Percentiles rank a stretch among this genome's conserved stretches.
These are phyloP conservation scores for Chenopodium berlandieri DNA, from an alignment of 148 eudicot species.

Conservation along the genomic window DNA sequence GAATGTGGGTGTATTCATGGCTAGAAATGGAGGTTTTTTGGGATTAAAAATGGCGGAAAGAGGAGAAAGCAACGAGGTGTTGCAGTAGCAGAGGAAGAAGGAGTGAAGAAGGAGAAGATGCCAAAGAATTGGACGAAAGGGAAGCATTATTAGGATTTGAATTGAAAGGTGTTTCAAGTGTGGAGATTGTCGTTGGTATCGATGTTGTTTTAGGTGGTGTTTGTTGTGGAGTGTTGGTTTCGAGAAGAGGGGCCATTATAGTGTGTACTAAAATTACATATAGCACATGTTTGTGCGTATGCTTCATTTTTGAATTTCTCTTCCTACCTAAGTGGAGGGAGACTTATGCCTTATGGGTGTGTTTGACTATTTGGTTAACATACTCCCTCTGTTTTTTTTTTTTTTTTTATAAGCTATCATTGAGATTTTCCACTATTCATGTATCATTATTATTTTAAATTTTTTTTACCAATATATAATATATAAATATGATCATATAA, in stretches of 20 bases:
- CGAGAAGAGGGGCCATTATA: background rate
- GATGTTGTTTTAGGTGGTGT: constrained; percentile 15
- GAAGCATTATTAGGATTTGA: constrained; percentile 17
- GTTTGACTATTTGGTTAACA: too few relatives aligned
- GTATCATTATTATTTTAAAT: too few relatives aligned
- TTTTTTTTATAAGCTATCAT: too few relatives aligned
- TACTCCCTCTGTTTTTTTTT: too few relatives aligned
- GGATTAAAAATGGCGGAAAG: too few relatives aligned
- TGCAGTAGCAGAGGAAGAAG: constrained; percentile 14
- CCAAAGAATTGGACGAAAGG: constrained; percentile 21
- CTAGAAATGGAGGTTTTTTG: background rate
- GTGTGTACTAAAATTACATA: background rate
- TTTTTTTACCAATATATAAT: too few relatives aligned
- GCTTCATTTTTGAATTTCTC: too few relatives aligned
- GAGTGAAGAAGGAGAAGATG: background rate
- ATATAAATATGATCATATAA: too few relatives aligned
- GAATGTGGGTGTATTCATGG: constrained; percentile 18
- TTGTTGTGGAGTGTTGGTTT: too few relatives aligned
- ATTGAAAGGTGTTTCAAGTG: background rate
- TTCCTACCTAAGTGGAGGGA: too few relatives aligned
- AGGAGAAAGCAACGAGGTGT: constrained; percentile 36
- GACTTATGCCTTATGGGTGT: too few relatives aligned
- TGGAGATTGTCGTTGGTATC: constrained; percentile 23
- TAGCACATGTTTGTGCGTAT: background rate
- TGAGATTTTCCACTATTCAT: too few relatives aligned